Percentiles rank a stretch among this genome's conserved stretches.
Evolutionary conservation across 306 rosid genomes (phyloP).

Genomic region (Rosa rugosa): DNA sequence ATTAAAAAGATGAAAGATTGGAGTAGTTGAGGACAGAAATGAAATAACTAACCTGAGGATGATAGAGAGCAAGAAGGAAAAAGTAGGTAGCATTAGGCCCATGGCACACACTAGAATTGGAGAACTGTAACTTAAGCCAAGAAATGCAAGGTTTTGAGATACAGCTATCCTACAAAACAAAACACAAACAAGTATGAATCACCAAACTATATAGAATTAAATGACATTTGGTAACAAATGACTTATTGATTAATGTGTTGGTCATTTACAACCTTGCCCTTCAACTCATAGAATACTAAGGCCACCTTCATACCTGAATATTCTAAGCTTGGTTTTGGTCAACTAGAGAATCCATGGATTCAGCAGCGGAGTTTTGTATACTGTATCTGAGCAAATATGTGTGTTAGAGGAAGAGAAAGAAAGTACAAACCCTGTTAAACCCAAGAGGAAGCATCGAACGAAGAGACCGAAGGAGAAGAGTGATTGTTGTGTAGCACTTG

Average conservation of each 20-base stretch:
- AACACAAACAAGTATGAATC: constrained; percentile 4
- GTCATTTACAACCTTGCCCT: background rate
- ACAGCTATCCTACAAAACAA: constrained; percentile 55
- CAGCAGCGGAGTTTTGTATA: background rate
- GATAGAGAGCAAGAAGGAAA: constrained; percentile 56
- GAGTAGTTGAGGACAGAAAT: background rate
- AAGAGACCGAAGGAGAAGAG: constrained; percentile 54
- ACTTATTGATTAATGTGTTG: background rate
- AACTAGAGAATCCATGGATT: constrained; percentile 16
- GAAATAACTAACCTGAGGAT: constrained; percentile 45
- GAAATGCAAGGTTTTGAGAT: constrained; percentile 59
- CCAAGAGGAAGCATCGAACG: constrained; percentile 56
- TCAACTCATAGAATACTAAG: background rate
- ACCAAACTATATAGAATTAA: background rate
- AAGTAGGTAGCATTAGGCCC: constrained; percentile 66
- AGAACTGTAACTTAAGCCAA: constrained; percentile 68
- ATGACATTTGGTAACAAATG: background rate
- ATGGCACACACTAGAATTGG: constrained; percentile 76
- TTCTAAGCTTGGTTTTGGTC: background rate
- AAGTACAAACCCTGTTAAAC: constrained; percentile 62
- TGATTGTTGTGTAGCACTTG: constrained; percentile 35
- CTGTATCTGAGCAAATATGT: background rate
- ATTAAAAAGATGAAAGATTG: background rate
- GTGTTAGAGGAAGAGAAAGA: background rate
- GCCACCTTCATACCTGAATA: background rate